Percentiles rank a stretch among this genome's conserved stretches.
These are phyloP conservation scores for Cyclospora cayetanensis DNA, from an alignment of 169 alveolate genomes.

Conservation along the genomic window DNA sequence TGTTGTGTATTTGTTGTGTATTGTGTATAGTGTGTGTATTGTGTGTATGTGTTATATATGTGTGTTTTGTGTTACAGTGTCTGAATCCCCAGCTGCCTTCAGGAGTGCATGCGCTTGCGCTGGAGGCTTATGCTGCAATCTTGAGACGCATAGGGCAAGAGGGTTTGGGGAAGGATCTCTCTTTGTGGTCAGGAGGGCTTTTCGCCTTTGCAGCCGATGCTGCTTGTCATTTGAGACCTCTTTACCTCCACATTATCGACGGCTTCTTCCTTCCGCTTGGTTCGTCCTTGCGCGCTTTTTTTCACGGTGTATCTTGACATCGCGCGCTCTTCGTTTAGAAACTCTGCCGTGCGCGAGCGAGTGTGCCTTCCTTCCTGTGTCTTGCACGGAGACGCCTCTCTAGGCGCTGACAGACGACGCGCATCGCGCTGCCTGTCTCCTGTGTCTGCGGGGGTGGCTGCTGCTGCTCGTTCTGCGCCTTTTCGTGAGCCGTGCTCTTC, in stretches of 20 bases:
- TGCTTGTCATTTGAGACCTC: slow-evolving; percentile 88
- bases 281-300: no score
- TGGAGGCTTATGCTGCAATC: slow-evolving; percentile 90
- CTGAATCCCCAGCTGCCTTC: slow-evolving; percentile 92
- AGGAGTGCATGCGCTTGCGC: slow-evolving; percentile 92
- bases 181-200: slow-evolving; percentile 91
- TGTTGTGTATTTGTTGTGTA: slow-evolving; percentile 94
- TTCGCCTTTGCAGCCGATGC: slow-evolving; percentile 92
- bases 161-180: slow-evolving; percentile 88
- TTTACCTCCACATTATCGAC: slow-evolving; percentile 86
- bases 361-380: background rate
- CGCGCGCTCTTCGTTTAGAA: background rate
- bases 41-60: no score
- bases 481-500: no score
- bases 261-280: slow-evolving; percentile 88
- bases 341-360: background rate
- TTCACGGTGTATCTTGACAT: no score
- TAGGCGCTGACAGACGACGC: background rate
- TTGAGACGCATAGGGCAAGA: slow-evolving; percentile 86
- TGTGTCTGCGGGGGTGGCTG: no score
- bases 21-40: no score
- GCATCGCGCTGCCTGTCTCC: no score
- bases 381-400: background rate
- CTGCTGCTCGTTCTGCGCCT: no score
- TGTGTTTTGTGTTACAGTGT: slow-evolving; percentile 93